Evolutionary conservation across 129 eudicot genomes (phyloP), one percentile per base, ranked within the genome.

Genomic region (Flaveria ramosissima): DNA sequence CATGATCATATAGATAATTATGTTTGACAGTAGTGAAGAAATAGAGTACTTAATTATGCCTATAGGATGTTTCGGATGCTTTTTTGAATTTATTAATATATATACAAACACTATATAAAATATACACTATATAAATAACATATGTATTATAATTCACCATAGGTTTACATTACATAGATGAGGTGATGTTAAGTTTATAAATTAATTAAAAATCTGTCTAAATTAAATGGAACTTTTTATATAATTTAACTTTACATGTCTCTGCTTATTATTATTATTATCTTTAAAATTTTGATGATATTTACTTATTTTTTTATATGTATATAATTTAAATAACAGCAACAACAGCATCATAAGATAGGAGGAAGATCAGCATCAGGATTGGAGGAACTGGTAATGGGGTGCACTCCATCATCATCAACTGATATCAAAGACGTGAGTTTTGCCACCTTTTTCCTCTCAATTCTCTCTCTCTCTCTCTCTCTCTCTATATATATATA

Each of bases 351-450:
- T 56, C 92, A 90, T 83, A 93, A 90, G 84, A 46, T 88, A 21
- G 92, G 85, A 75, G 89, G 92, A 77, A 79, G 93, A 86, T 86
- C 94, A 70, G 87, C 93, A 45, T 81, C 98, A 73, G 98, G 96
- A 81, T 82, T 92, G 88, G 98, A 90, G 78, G 96, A 92, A 85
- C 82, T 92, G 75, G 88, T 92, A 55, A 92, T 89, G 98, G 98
- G 92, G n/a, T 89, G 96, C 89, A 89, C 96, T 50, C 87, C 96
- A 66, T 84, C 84, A 81, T 71, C 78, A 61, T 77, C 98, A 71
- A 48, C 87, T 77, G 88, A 86, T 78, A 78, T 82, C 62, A 88
- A 88, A 80, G 80, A 84, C 82, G 90, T 88, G 55, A 88, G 92
- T 90, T 15, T 79, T 23, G 55, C 83, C 52, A 73, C 80, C 77